Evolutionary conservation across 331 rosid genomes (phyloP).

Genomic region (Arachis monticola): DNA sequence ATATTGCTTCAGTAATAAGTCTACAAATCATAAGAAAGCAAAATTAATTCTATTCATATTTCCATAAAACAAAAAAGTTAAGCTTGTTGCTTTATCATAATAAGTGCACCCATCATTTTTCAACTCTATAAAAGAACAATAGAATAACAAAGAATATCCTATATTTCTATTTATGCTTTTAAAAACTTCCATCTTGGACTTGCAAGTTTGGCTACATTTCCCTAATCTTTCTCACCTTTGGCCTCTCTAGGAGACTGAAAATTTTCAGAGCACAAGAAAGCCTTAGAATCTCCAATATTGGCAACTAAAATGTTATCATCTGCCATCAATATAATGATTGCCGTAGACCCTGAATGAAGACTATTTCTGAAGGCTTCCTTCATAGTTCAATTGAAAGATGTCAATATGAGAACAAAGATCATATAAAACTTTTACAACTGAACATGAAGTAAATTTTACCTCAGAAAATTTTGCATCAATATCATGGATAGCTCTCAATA

Average conservation of each 20-base stretch:
- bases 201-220: conserved; percentile 21
- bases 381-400: conserved; percentile 50
- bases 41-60: conserved; percentile 33
- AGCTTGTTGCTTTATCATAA: background rate
- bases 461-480: conserved; percentile 83
- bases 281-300: conserved; percentile 96
- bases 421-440: conserved; percentile 20
- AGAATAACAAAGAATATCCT: conserved; percentile 12
- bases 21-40: conserved; percentile 57
- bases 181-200: conserved; percentile 27
- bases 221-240: conserved; percentile 63
- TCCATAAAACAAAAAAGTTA: conserved; percentile 34
- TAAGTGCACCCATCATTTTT: conserved; percentile 10
- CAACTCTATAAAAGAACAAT: conserved; percentile 1
- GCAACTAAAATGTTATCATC: conserved; percentile 90
- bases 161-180: conserved; percentile 25
- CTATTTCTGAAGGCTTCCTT: conserved; percentile 79
- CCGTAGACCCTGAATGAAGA: conserved; percentile 84
- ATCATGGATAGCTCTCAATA: conserved; percentile 86
- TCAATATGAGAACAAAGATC: conserved; percentile 43
- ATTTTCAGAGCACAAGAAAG: conserved; percentile 84
- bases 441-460: conserved; percentile 52
- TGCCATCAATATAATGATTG: conserved; percentile 73
- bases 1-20: conserved; percentile 67
- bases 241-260: conserved; percentile 81